Evolutionary conservation across 1,139 yeast genomes (phyloP), one percentile per base, ranked within the genome.

Genomic region (Geotrichum macrosporum): DNA sequence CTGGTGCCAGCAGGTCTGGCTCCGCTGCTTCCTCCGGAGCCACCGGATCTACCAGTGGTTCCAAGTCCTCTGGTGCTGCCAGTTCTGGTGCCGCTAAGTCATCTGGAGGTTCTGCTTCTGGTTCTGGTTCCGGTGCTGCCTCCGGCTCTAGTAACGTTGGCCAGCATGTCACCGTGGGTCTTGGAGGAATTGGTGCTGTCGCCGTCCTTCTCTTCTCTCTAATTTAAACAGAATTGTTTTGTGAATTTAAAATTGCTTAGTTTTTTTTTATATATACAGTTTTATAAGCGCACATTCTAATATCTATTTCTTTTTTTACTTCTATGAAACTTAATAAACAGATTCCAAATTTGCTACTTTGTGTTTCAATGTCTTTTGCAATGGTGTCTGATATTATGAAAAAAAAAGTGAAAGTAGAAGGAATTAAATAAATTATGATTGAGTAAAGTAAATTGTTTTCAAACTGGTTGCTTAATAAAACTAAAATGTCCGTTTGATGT

Each of bases 171-270:
- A 26, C 41, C 19, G n/a, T 37, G 16, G 33, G 41, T n/a, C 34
- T 37, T 18, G 24, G 41, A 5, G 33, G 41, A 20, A 13, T 29
- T 27, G 41, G 41, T 24, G 15, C 31, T 12, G 34, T 29, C 15
- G 41, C 41, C 18, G 41, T 18, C 24, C 18, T 37, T 33, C 20
- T 37, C 16, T 37, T 27, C 24, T 31, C 41, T 18, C 21, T 37
- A 9, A 15, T 37, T 18, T 37, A 37, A 37, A 21, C n/a, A 3
- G 4, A 34, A 34, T 34, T 34, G 22, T 34, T 34, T 5, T 33
- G 9, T 18, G 4, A 10, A 19, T 19, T 34, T 34, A 16, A 16
- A 16, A 19, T 22, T 8, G 8, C n/a, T 31, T 15, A n/a, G 18
- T 12, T 33, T 18, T 18, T 19, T 19, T 19, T 15, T 33, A 5